Conservation (phyloP, 768 basidiomycete genomes). For the Lactarius pseudohatsudake region DNA sequence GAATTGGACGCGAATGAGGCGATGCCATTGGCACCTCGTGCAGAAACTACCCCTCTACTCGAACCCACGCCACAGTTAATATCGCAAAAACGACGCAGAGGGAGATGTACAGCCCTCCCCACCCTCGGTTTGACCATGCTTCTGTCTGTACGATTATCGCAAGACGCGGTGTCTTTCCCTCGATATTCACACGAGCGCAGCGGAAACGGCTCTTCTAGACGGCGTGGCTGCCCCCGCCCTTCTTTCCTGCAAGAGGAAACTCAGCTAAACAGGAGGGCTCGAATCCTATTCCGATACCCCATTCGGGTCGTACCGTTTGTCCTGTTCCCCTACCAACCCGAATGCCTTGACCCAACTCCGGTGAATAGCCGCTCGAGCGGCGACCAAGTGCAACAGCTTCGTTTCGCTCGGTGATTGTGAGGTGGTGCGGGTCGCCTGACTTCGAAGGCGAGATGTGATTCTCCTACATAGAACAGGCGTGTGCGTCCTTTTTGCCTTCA, state of each 20-base stretch:
- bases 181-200: background rate
- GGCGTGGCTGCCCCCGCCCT: too few relatives aligned
- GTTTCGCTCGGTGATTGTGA: slow-evolving; percentile 2
- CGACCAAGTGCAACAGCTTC: background rate
- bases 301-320: background rate
- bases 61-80: background rate
- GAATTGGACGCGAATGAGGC: slow-evolving; percentile 58
- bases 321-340: background rate
- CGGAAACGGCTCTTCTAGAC: background rate
- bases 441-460: background rate
- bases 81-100: too few relatives aligned
- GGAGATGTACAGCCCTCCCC: too few relatives aligned
- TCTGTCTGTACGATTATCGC: background rate
- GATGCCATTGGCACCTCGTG: background rate
- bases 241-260: background rate
- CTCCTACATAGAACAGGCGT: background rate
- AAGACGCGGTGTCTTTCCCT: background rate
- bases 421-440: background rate
- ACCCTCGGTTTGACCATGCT: too few relatives aligned
- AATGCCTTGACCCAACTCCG: background rate
- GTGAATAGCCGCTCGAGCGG: background rate
- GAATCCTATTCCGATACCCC: background rate
- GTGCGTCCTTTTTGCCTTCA: background rate
- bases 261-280: background rate
- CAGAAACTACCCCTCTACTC: background rate